Evolutionary conservation across 2,329 filamentous ascomycete species (phyloP).

Genomic region (Escovopsis sp.): DNA sequence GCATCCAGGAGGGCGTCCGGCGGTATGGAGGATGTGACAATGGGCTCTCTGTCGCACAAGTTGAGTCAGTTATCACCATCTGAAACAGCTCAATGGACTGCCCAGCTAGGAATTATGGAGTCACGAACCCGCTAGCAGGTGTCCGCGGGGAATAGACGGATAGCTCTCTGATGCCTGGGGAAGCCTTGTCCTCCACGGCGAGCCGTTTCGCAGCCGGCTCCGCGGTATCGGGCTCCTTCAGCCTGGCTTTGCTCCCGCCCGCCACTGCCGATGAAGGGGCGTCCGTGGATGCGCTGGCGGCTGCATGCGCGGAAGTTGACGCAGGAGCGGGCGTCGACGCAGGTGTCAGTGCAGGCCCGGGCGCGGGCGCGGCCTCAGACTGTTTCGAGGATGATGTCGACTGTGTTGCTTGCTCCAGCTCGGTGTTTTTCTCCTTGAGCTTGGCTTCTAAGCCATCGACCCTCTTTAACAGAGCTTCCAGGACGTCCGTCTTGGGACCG

Average conservation of each 20-base stretch:
- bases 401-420: constrained; percentile 10
- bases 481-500: constrained; percentile 77
- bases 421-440: constrained; percentile 51
- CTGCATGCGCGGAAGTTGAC: too few relatives aligned
- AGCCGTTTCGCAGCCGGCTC: constrained; percentile 28
- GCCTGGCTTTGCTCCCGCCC: not conserved
- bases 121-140: not conserved
- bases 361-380: not conserved
- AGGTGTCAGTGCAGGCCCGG: not conserved
- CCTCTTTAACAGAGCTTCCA: constrained; percentile 70
- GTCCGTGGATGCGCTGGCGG: too few relatives aligned
- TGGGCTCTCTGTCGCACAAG: constrained; percentile 24
- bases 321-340: not conserved
- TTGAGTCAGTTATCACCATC: not conserved
- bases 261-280: not conserved
- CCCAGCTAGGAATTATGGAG: not conserved
- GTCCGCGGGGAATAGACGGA: constrained; percentile 4
- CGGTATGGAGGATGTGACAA: constrained; percentile 29
- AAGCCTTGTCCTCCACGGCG: constrained; percentile 20
- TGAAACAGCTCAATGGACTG: not conserved
- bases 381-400: constrained; percentile 10
- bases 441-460: constrained; percentile 75
- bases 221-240: constrained; percentile 3
- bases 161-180: constrained; percentile 6
- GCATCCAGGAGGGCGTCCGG: constrained; percentile 56